Evolutionary conservation across 1,284 basidiomycete species (phyloP).

Genomic region (Irpex sp.): DNA sequence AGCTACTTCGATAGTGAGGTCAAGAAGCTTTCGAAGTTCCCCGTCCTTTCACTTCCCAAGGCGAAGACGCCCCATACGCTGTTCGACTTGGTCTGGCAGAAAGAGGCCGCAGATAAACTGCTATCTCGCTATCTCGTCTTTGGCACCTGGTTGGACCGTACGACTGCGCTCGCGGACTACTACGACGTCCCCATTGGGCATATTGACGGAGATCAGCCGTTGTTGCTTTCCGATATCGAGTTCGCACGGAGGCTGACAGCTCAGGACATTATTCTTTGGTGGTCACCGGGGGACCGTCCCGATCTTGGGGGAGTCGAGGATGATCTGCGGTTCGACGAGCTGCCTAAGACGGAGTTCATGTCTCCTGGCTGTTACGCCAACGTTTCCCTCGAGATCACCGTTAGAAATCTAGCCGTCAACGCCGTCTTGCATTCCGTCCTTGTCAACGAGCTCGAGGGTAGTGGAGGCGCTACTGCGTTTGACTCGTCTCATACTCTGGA

Average conservation of each 20-base stretch:
- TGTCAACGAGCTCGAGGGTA: constrained; percentile 96
- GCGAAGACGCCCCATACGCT: constrained; percentile 70
- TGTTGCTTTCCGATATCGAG: constrained; percentile 87
- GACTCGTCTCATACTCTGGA: constrained; percentile 92
- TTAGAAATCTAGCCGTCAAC: constrained; percentile 93
- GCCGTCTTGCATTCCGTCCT: constrained; percentile 91
- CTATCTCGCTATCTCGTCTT: constrained; percentile 79
- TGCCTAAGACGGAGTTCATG: constrained; percentile 85
- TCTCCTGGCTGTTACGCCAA: constrained; percentile 89
- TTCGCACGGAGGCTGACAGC: constrained; percentile 85
- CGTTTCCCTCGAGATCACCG: constrained; percentile 87
- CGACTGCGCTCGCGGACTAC: constrained; percentile 82
- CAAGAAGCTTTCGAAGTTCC: constrained; percentile 80
- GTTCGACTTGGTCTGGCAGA: constrained; percentile 79
- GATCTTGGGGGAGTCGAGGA: constrained; percentile 94
- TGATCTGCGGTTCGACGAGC: constrained; percentile 78
- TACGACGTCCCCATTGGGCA: constrained; percentile 94
- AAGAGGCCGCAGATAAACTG: constrained; percentile 74
- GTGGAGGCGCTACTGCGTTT: constrained; percentile 88
- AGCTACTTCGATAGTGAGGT: constrained; percentile 80
- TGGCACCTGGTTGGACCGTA: constrained; percentile 80
- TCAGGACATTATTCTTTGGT: constrained; percentile 95
- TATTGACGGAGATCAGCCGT: constrained; percentile 85
- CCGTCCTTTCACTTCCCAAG: constrained; percentile 83
- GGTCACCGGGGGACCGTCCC: constrained; percentile 88